Base-by-base conservation (phyloP, 73 alveolate species). In the Symbiodinium natans region DNA sequence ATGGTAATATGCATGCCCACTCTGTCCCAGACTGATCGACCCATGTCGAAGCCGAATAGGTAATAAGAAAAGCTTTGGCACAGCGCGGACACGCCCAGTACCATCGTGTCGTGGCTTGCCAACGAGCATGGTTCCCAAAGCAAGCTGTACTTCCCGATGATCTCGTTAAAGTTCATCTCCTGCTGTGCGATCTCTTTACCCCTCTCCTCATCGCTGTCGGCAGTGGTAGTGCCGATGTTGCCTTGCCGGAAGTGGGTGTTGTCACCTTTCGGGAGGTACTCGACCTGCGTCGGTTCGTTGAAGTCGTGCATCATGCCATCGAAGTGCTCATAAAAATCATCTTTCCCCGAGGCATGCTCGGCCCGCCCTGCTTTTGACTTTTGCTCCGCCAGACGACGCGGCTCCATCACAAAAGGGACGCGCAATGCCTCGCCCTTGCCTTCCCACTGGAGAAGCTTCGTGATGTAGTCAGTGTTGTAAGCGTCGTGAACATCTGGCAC, bases 401-500 rank as follows among this genome's bases (percentile, higher is more conserved):
- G 27, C 33, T 63, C 80, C 80, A 63, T 63, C 36, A n/a, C 80
- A 17, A 87, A 33, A 38, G 94, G 83, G 31, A 56, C 52, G 7
- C 59, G 56, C 25, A 33, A 38, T 36, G 94, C 83, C 25, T 56
- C 83, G n/a, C 85, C n/a, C 33, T 36, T 39, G 48, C 52, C 34
- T n/a, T 87, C 94, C 31, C 42, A 46, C 7, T 86, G 84, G 41
- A 59, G 75, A 83, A 89, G 73, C 95, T 89, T 48, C 19, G 52
- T 27, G 86, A 89, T 63, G 95, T 89, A 89, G 86, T 89, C 95
- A 48, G 63, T 40, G 74, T 89, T 83, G 75, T 63, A 83, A 41
- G 71, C 46, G 21, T 40, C 56, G 63, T n/a, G 40, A 68, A 80
- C 63, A 42, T 89, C 86, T 5, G 95, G 95, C 71, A 89, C 95